Evolutionary conservation across 202 grass and related monocot genomes (phyloP), one percentile per base, ranked within the genome.

Genomic region (Digitaria exilis): DNA sequence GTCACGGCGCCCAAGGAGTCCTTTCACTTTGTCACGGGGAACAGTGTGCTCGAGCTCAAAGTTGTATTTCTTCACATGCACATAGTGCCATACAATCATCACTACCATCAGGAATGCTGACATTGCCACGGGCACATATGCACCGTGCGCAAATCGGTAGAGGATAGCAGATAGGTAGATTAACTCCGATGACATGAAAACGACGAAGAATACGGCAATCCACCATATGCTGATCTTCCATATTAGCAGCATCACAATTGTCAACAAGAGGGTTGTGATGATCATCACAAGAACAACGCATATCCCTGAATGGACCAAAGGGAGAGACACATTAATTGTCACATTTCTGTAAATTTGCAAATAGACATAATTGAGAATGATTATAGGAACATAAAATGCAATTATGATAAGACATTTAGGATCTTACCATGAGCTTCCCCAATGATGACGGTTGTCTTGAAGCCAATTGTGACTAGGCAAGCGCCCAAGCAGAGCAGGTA

Each of bases 181-280:
- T 5, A 66, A 71, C 35, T 89, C 87, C 1, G 59, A 18, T 6
- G 78, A 57, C 46, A 55, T 80, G 56, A 89, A 82, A 58, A 82
- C 3, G 3, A 71, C 0, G 10, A 85, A 69, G 58, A 81, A 89
- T 0, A 57, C 9, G 0, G 17, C 41, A 12, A 89, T 85, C 9
- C 66, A 77, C 69, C 78, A 81, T 3, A 89, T 77, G 65, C 57
- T 80, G n/a, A 69, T 71, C 83, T 85, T 82, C 87, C 87, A 89
- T 48, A 89, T 79, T 12, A 89, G 58, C n/a, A 89, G 83, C 87
- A 89, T 89, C 71, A 89, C 72, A 7, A 89, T 75, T 5, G 71
- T 82, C 56, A 89, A 16, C 35, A 89, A 51, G 18, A 76, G 1
- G 0, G 87, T 85, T 10, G 87, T 85, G 72, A 89, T 68, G 55